Evolutionary conservation across 2,329 filamentous ascomycete species (phyloP).

Genomic region (Neurospora sp.): DNA sequence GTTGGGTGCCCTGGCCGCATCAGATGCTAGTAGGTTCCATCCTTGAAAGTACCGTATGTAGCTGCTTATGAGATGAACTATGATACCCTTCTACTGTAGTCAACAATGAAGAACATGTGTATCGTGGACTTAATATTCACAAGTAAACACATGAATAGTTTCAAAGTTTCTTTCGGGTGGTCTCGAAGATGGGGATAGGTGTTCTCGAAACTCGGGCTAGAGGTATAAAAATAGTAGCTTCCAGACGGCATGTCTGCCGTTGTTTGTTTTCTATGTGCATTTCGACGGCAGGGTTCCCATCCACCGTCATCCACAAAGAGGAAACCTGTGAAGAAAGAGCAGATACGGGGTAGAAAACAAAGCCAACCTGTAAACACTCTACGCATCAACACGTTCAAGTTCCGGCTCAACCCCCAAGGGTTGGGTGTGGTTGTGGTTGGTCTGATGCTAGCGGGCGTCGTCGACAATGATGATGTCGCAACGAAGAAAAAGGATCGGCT

Average conservation of each 20-base stretch:
- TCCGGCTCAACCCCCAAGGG: not conserved
- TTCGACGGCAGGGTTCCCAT: not conserved
- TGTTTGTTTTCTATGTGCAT: not conserved
- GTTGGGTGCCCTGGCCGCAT: not conserved
- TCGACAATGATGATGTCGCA: not conserved
- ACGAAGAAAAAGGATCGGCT: not conserved
- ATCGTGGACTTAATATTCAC: not conserved
- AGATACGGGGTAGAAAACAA: not conserved
- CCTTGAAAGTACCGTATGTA: not conserved
- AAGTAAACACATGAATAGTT: not conserved
- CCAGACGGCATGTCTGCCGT: not conserved
- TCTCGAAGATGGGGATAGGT: not conserved
- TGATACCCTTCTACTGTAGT: not conserved
- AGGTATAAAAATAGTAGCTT: not conserved
- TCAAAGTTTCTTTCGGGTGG: not conserved
- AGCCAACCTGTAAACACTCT: not conserved
- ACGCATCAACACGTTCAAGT: not conserved
- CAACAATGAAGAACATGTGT: not conserved
- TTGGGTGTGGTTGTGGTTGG: not conserved
- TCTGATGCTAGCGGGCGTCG: not conserved
- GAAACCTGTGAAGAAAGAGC: not conserved
- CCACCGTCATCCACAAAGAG: not conserved
- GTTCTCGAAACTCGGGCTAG: not conserved
- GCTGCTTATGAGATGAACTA: not conserved
- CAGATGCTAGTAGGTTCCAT: not conserved